Evolutionary conservation across 2,329 filamentous ascomycete species (phyloP), one percentile per base, ranked within the genome.

Genomic region (Daldinia sp.): DNA sequence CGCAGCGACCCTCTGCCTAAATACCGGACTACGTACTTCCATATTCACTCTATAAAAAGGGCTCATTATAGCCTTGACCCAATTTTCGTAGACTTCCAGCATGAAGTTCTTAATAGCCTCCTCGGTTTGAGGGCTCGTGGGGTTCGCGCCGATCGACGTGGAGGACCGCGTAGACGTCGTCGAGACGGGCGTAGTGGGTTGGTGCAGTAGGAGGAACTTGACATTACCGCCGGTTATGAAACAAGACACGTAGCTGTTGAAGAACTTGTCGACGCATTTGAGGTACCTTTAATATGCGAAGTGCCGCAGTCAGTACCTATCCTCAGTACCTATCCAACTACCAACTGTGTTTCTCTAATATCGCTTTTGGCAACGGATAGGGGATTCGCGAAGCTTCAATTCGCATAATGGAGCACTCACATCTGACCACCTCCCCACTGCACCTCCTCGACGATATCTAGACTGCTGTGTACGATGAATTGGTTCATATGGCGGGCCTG

Each of bases 61-160:
- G 75, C 88, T 98, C 95, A 99, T 98, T 60, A 94, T 88, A 10
- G 94, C 92, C 84, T 99, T 99, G 68, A 97, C 87, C 90, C 94
- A 99, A 70, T 89, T 93, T 79, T 99, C 95, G 79, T 97, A 98
- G 10, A 97, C 91, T 75, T 99, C 95, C 13, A 86, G 84, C 81
- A 99, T 97, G 81, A 98, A 99, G 78, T 92, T 92, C 75, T 93
- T 89, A 71, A 98, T 91, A 3, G 95, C 94, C 80, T 99, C 95
- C 79, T 99, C 95, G 4, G 94, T 96, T 75, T 94, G 92, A 4
- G 93, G 90, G 61, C 90, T 91, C 2, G 90, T 94, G 0, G 94
- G 94, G 77, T 97, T 97, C 69, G 90, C 89, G 58, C 87, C 90
- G 60, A 93, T 90, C 37, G 88, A 88, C n/a, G 90, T 89, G 64